Evolutionary conservation across 805 yeast genomes (phyloP).

Genomic region (Candida mattraensis): DNA sequence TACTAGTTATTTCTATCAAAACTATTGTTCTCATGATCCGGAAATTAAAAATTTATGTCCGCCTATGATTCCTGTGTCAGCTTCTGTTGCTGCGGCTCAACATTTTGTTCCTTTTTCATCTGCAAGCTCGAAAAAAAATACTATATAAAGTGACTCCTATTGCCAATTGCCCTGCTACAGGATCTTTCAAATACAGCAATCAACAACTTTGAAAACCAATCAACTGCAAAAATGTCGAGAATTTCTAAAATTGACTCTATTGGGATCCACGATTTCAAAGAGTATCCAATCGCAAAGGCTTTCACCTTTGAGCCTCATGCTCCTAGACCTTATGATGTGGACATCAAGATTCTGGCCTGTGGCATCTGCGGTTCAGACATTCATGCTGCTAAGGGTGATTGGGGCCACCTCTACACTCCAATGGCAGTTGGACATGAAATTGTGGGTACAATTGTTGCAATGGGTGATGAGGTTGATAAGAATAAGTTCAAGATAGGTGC

Average conservation of each 20-base stretch:
- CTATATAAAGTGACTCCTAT: too few relatives aligned
- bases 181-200: too few relatives aligned
- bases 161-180: too few relatives aligned
- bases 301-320: conserved; percentile 36
- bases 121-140: too few relatives aligned
- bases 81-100: too few relatives aligned
- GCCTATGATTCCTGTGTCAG: too few relatives aligned
- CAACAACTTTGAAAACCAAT: too few relatives aligned
- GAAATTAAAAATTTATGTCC: too few relatives aligned
- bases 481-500: conserved; percentile 61
- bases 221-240: conserved; percentile 5
- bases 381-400: conserved; percentile 48
- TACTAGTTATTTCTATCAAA: too few relatives aligned
- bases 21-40: too few relatives aligned
- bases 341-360: conserved; percentile 44
- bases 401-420: conserved; percentile 42
- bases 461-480: conserved; percentile 52
- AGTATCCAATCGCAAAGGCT: conserved; percentile 35
- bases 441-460: conserved; percentile 55
- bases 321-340: conserved; percentile 41
- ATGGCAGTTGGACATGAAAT: conserved; percentile 62
- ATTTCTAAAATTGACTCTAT: conserved; percentile 3
- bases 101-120: too few relatives aligned
- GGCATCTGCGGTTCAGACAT: conserved; percentile 64
- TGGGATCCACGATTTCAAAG: conserved; percentile 18